A percentile compares a stretch with the other conserved stretches of the same genome.
phyloP scores from a whole-genome alignment of 2,329 filamentous ascomycete species.

The Aspergillus uvarum region DNA sequence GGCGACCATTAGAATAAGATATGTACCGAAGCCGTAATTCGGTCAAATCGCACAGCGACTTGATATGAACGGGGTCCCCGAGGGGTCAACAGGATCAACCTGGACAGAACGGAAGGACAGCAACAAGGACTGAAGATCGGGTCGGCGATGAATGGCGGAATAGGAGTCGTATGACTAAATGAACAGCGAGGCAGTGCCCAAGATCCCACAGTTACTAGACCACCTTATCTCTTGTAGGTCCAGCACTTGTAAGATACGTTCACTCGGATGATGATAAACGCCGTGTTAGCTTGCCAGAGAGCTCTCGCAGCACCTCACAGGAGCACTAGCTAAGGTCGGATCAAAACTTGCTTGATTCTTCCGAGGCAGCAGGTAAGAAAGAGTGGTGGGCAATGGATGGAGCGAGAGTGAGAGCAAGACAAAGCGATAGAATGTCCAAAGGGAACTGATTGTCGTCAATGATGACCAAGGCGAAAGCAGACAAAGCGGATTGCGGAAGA shows the following conservation, averaged over 20 bases:
- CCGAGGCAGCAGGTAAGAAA: neutral
- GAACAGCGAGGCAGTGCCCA: neutral
- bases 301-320: neutral
- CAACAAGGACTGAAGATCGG: neutral
- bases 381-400: neutral
- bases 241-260: neutral
- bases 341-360: neutral
- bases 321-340: neutral
- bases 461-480: neutral
- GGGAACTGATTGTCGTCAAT: neutral
- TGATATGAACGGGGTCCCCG: slow-evolving; percentile 9
- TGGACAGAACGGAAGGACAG: slow-evolving; percentile 18
- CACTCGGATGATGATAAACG: neutral
- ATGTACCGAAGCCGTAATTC: neutral
- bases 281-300: neutral
- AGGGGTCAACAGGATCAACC: slow-evolving; percentile 32
- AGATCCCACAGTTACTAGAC: neutral
- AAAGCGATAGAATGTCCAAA: neutral
- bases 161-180: neutral
- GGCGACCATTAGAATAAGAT: slow-evolving; percentile 13
- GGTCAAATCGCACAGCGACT: slow-evolving; percentile 7
- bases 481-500: neutral
- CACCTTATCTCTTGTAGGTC: neutral
- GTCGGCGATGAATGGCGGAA: neutral
- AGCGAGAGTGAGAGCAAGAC: neutral